A percentile compares a stretch with the other conserved stretches of the same genome.
phyloP scores from a whole-genome alignment of 805 yeast genomes.

The Isabelozyma gotoi region DNA sequence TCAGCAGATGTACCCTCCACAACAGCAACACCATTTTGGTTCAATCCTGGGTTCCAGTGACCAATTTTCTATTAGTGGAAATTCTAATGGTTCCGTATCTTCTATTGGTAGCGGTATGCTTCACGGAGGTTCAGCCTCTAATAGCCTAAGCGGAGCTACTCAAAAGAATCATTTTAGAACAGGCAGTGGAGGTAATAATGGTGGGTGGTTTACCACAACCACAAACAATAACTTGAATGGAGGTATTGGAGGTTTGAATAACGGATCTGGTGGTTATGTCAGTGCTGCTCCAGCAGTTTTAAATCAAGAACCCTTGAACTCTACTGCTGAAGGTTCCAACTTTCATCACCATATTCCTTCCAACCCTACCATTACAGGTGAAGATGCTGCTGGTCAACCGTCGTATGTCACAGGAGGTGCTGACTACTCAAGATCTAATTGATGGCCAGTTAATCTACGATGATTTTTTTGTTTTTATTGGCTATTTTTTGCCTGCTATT shows the following conservation, averaged over 20 bases:
- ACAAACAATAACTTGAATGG: neutral
- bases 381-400: neutral
- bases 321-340: neutral
- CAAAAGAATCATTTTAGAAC: conserved; percentile 1
- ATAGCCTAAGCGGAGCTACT: conserved; percentile 5
- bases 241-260: neutral
- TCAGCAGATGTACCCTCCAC: conserved; percentile 8
- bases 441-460: neutral
- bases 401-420: neutral
- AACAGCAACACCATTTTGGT: conserved; percentile 4
- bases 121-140: conserved; percentile 1
- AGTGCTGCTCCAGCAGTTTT: neutral
- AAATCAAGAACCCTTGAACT: neutral
- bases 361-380: neutral
- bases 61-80: conserved; percentile 7
- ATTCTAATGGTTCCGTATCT: conserved; percentile 9
- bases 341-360: conserved; percentile 1
- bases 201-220: conserved; percentile 6
- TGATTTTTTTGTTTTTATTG: neutral
- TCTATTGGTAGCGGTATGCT: conserved; percentile 6
- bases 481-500: too few relatives aligned
- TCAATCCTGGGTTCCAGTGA: conserved; percentile 11
- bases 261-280: neutral
- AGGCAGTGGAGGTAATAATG: conserved; percentile 3
- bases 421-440: neutral